Evolutionary conservation across 106 monocot genomes (phyloP), one percentile per base, ranked within the genome.

Genomic region (Chionographis japonica): DNA sequence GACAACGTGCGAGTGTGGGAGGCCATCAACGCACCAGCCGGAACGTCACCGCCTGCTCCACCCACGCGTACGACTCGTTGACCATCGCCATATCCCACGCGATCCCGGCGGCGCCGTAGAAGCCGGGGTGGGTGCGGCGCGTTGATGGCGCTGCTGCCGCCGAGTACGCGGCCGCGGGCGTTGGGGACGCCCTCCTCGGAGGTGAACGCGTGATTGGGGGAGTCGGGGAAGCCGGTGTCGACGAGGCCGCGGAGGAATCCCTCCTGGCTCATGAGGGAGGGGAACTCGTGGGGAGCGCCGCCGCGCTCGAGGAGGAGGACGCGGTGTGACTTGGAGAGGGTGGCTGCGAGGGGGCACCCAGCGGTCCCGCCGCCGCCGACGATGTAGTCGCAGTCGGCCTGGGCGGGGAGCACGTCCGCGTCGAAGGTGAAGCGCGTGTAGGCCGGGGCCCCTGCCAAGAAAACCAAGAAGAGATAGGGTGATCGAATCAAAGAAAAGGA

Each of bases 231-330:
- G 49, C 63, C 56, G 57, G 74, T 36, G 43, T 55, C 62, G 41
- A 50, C 41, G 20, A 91, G 81, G 51, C 84, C 81, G 27, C 42
- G 61, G 56, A 91, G 79, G 73, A 91, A 91, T 0, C 90, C 90
- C 2, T 83, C 83, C 54, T 60, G 69, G 66, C 64, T 67, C 54
- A 37, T 37, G 50, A 90, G 75, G 50, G 71, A 56, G 3, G 91
- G 86, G 76, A 79, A 87, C 62, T 91, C 91, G 36, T 40, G 36
- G 18, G 87, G 91, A 8, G 74, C 57, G 37, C 87, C 87, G 27
- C 91, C 91, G 51, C 91, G 83, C 69, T 91, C 91, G 17, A 91
- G 84, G 63, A 87, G 71, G 38, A 91, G 79, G 27, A 86, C 87
- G 35, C 52, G 66, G 68, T 74, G 67, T 9, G 56, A 51, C 9